phyloP scores from a whole-genome alignment of 768 basidiomycete genomes.

The Rhodotorula graminis region DNA sequence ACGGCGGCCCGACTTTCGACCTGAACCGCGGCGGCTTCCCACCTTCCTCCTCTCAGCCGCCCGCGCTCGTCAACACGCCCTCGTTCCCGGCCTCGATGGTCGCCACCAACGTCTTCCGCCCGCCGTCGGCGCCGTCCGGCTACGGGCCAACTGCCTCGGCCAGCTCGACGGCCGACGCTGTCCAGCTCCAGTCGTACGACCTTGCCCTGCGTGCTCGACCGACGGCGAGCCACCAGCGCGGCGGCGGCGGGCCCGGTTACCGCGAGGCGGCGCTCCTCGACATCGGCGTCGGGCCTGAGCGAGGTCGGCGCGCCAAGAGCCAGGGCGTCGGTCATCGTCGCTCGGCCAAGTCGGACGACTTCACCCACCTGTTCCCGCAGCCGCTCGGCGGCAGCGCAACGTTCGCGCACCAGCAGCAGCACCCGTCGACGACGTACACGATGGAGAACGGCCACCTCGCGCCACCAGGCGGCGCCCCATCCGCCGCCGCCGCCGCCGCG shows the following conservation, averaged over 20 bases:
- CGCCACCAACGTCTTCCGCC: neutral
- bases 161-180: neutral
- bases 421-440: neutral
- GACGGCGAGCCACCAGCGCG: neutral
- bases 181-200: conserved; percentile 7
- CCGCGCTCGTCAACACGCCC: neutral
- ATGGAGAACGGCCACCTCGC: conserved; percentile 6
- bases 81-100: neutral
- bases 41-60: neutral
- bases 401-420: neutral
- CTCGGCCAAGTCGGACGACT: conserved; percentile 26
- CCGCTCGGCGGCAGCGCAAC: neutral
- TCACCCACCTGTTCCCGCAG: conserved; percentile 23
- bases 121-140: neutral
- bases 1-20: neutral
- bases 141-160: neutral
- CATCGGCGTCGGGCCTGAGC: neutral
- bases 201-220: neutral
- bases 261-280: conserved; percentile 22
- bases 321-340: conserved; percentile 21
- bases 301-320: conserved; percentile 5
- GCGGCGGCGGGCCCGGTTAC: conserved; percentile 4
- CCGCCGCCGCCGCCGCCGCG: neutral
- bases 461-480: neutral
- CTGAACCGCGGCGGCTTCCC: neutral